Percentiles rank a stretch among this genome's conserved stretches.
Conservation (phyloP, 2,329 filamentous ascomycete genomes). For the Lasiodiplodia hormozganensis region DNA sequence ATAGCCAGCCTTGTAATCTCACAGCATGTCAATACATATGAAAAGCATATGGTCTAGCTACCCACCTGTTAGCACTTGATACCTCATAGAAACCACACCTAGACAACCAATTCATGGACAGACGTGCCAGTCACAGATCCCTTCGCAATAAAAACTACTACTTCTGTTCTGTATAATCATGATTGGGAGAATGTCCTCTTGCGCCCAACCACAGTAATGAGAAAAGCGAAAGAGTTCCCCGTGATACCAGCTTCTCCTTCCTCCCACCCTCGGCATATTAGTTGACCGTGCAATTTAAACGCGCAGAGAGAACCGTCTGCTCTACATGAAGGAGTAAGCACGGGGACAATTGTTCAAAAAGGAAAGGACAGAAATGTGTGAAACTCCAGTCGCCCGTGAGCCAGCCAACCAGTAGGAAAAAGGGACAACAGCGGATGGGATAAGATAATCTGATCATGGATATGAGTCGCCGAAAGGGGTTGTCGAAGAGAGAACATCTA, state of each 20-base stretch:
- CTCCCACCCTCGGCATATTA: not conserved
- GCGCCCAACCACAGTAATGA: not conserved
- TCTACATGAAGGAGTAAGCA: not conserved
- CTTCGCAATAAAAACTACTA: conserved; percentile 22
- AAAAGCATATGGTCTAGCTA: not conserved
- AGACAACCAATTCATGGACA: not conserved
- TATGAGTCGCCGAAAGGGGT: conserved; percentile 24
- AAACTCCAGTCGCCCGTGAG: conserved; percentile 1
- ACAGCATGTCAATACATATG: too few species aligned
- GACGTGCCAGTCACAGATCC: not conserved
- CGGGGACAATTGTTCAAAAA: not conserved
- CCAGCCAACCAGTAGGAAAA: not conserved
- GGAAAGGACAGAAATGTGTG: not conserved
- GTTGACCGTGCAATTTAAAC: conserved; percentile 12
- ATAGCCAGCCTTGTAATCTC: too few species aligned
- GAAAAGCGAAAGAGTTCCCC: not conserved
- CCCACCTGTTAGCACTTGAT: not conserved
- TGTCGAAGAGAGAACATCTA: conserved; percentile 19
- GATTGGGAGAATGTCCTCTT: not conserved
- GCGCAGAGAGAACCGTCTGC: not conserved
- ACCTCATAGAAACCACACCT: not conserved
- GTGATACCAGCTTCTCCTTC: not conserved
- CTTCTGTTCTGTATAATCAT: conserved; percentile 8
- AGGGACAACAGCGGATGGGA: not conserved
- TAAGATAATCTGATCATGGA: conserved; percentile 7